These are phyloP conservation scores for Neurospora crassa DNA, from an alignment of 2,329 filamentous ascomycete species.

Conservation along the genomic window DNA sequence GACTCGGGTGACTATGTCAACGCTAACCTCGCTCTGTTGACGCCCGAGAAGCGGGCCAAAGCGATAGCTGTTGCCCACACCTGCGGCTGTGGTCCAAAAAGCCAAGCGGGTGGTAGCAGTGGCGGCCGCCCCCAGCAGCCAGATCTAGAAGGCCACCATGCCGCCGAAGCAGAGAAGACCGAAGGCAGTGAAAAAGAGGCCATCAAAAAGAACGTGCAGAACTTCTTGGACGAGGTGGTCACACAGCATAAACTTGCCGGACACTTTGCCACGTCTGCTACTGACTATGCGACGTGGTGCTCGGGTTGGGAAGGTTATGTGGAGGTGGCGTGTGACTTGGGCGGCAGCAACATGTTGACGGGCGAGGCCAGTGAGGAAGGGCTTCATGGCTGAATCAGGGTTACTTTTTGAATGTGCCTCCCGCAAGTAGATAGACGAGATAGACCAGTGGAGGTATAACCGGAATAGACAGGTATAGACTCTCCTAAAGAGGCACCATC, in stretches of 20 bases:
- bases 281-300: constrained; percentile 16
- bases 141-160: neutral
- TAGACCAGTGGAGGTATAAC: neutral
- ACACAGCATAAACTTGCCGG: constrained; percentile 11
- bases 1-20: constrained; percentile 9
- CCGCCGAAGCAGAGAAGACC: neutral
- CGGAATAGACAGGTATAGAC: neutral
- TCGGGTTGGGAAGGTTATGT: constrained; percentile 14
- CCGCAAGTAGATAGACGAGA: neutral
- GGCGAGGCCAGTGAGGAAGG: neutral
- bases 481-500: neutral
- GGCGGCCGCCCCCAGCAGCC: neutral
- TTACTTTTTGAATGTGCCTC: neutral
- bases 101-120: neutral
- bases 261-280: constrained; percentile 13
- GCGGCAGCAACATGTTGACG: neutral
- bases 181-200: neutral
- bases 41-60: constrained; percentile 6
- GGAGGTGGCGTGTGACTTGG: constrained; percentile 3
- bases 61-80: constrained; percentile 16
- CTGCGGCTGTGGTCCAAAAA: neutral
- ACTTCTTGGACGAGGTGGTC: constrained; percentile 8
- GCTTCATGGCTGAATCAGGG: neutral
- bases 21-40: constrained; percentile 10
- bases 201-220: constrained; percentile 2